Evolutionary conservation across 805 yeast species (phyloP), one percentile per base, ranked within the genome.

Genomic region (Lachancea lanzarotensis): DNA sequence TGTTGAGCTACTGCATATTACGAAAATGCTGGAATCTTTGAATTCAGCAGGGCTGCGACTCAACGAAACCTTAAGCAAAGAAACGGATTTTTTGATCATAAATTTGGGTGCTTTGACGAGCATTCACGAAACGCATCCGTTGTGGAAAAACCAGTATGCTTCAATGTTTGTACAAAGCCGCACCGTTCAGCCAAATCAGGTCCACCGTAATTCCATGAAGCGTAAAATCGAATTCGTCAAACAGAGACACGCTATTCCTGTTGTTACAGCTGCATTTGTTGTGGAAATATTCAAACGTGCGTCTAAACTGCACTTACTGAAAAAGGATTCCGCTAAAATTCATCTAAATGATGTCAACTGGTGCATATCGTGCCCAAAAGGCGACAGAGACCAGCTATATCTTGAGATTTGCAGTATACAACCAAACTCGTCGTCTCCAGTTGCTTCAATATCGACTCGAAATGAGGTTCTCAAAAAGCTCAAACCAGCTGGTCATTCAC

Each of bases 1-100:
- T 0, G 79, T 84, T 22, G 95, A 87, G 61, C 65, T 79, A 15
- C 65, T 84, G 35, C 95, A 87, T 63, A 57, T 84, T 11, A 78
- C 75, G 8, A 83, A 84, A 56, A 69, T 91, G 36, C 69, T 87
- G 8, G 55, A 67, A 16, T 57, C 73, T 25, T 54, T 84, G 19
- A 80, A 82, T 20, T 59, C 58, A 5, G 49, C 51, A 47, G 62
- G 65, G 2, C 46, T 62, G 7, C 48, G 44, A 11, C 57, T 56
- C 31, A 44, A 55, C 3, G 57, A 59, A 38, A 55, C 48, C 33
- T 39, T 64, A n/a, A 63, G 59, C 42, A 54, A 49, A 43, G 44
- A 49, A 7, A 62, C 67, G 5, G 67, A 63, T 49, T 16, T 63
- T 4, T 38, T 64, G 15, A 17, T 64, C 18, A 52, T 62, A 2